Evolutionary conservation across 2,329 filamentous ascomycete species (phyloP).

Genomic region (Ceratocystis cacaofunesta): DNA sequence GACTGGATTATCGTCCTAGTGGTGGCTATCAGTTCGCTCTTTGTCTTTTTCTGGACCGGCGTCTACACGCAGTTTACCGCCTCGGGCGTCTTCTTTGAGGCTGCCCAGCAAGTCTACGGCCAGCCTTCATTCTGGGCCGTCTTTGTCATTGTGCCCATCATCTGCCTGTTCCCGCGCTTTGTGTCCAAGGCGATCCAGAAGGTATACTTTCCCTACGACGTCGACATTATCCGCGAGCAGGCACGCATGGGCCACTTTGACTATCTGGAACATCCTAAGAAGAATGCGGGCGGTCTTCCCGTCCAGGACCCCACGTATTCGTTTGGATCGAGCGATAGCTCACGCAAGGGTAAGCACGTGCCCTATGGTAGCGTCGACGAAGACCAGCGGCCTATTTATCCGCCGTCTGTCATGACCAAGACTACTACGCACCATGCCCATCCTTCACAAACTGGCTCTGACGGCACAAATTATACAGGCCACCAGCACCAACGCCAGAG

Average conservation of each 20-base stretch:
- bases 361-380: conserved; percentile 59
- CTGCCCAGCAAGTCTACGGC: conserved; percentile 64
- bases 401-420: conserved; percentile 70
- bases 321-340: conserved; percentile 32
- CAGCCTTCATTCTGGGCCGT: conserved; percentile 78
- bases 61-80: conserved; percentile 49
- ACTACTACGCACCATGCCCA: conserved; percentile 54
- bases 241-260: conserved; percentile 69
- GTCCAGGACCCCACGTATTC: neutral
- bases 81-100: conserved; percentile 51
- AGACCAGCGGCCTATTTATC: conserved; percentile 83
- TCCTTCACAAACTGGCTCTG: conserved; percentile 79
- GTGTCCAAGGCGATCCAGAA: conserved; percentile 79
- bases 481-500: conserved; percentile 31
- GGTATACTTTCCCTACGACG: conserved; percentile 80
- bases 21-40: conserved; percentile 63
- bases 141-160: conserved; percentile 60
- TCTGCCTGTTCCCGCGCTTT: conserved; percentile 80
- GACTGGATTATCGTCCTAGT: conserved; percentile 89
- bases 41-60: conserved; percentile 93
- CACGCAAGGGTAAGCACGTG: conserved; percentile 40
- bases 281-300: conserved; percentile 19
- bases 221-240: conserved; percentile 93
- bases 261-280: conserved; percentile 37
- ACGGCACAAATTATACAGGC: conserved; percentile 78